Percentiles rank a stretch among this genome's conserved stretches.
Evolutionary conservation across 192 early-diverging fungal species (phyloP).

Genomic region (Cetraspora pellucida): DNA sequence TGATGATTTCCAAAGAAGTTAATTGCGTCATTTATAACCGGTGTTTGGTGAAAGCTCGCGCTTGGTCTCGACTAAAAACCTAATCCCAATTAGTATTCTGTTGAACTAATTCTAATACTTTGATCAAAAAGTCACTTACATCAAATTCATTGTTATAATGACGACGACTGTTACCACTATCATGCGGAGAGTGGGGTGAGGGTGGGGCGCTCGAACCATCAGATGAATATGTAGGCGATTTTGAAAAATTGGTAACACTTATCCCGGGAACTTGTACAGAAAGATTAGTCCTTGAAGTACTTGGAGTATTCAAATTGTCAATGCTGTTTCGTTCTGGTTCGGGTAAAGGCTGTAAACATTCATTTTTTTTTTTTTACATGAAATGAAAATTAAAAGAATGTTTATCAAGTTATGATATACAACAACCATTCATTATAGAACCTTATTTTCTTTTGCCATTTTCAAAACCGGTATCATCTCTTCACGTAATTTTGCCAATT

Average conservation of each 20-base stretch:
- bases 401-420: background rate
- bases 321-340: constrained; percentile 14
- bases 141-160: constrained; percentile 23
- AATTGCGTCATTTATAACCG: constrained; percentile 52
- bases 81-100: background rate
- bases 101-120: background rate
- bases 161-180: constrained; percentile 3
- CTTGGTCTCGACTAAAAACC: constrained; percentile 15
- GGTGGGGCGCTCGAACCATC: constrained; percentile 28
- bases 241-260: constrained; percentile 17
- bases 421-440: background rate
- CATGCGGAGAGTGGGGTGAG: constrained; percentile 29
- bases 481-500: constrained; percentile 47
- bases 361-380: background rate
- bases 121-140: background rate
- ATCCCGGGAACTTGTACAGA: constrained; percentile 23
- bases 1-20: constrained; percentile 88
- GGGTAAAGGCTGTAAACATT: constrained; percentile 23
- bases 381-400: background rate
- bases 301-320: background rate
- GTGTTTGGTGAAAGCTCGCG: background rate
- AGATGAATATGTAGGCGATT: constrained; percentile 18
- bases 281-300: constrained; percentile 9
- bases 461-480: constrained; percentile 47
- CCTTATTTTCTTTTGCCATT: constrained; percentile 52